Evolutionary conservation across 768 basidiomycete species (phyloP).

Genomic region (Serendipita sp.): DNA sequence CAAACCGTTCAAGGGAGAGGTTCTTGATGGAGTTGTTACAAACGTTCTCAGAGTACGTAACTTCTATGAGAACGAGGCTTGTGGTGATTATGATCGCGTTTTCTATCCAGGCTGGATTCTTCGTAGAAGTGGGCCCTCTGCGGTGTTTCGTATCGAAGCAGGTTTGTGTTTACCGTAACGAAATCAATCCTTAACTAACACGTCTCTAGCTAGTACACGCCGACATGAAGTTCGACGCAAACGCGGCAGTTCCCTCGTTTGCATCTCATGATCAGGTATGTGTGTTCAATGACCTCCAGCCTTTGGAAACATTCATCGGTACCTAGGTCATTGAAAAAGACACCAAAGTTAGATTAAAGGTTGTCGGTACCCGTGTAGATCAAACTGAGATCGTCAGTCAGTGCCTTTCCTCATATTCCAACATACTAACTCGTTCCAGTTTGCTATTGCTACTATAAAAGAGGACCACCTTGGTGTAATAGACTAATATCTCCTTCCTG

Average conservation of each 20-base stretch:
- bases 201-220: slow-evolving; percentile 65
- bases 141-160: slow-evolving; percentile 92
- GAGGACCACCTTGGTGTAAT: slow-evolving; percentile 94
- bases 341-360: slow-evolving; percentile 80
- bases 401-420: background rate
- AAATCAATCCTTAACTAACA: background rate
- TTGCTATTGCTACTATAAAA: slow-evolving; percentile 95
- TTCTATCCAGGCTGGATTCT: slow-evolving; percentile 83
- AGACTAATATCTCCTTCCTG: slow-evolving; percentile 28
- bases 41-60: slow-evolving; percentile 80
- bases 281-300: background rate
- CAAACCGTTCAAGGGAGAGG: slow-evolving; percentile 99
- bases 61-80: background rate
- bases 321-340: slow-evolving; percentile 82
- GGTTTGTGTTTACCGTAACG: slow-evolving; percentile 28
- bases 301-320: slow-evolving; percentile 7
- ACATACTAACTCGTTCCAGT: slow-evolving; percentile 29
- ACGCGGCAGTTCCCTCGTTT: slow-evolving; percentile 92
- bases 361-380: slow-evolving; percentile 96
- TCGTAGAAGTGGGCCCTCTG: slow-evolving; percentile 88
- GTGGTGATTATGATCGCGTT: background rate
- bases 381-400: slow-evolving; percentile 84
- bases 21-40: slow-evolving; percentile 89
- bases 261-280: slow-evolving; percentile 73
- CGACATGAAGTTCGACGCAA: slow-evolving; percentile 89